Conservation (phyloP, 1,284 basidiomycete genomes). For the Pisolithus thermaeus region DNA sequence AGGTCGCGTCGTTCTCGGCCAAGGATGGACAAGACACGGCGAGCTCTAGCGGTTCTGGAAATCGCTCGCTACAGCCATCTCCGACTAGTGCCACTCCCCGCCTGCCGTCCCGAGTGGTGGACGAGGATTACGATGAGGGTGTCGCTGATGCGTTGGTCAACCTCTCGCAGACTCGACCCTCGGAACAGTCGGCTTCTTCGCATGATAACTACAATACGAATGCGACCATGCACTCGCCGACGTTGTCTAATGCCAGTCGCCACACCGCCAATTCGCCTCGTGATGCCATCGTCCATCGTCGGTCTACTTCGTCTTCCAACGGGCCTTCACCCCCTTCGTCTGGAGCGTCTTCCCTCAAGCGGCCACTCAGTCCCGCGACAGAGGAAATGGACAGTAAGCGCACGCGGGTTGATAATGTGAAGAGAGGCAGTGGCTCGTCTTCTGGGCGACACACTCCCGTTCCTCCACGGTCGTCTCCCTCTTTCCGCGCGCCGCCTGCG, state of each 20-base stretch:
- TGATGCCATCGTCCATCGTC: constrained; percentile 39
- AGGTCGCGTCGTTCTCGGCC: constrained; percentile 30
- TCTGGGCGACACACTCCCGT: constrained; percentile 48
- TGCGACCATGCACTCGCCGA: constrained; percentile 41
- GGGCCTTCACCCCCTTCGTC: constrained; percentile 47
- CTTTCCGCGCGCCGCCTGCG: constrained; percentile 63
- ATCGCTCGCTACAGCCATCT: constrained; percentile 61
- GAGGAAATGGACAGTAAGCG: constrained; percentile 62
- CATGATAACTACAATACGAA: constrained; percentile 22
- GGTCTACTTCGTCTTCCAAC: constrained; percentile 49
- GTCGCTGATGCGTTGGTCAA: constrained; percentile 68
- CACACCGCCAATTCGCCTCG: constrained; percentile 44
- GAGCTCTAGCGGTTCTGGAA: constrained; percentile 56
- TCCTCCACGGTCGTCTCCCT: constrained; percentile 64
- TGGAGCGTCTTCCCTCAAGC: constrained; percentile 44
- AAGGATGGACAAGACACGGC: constrained; percentile 52
- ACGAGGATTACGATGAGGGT: constrained; percentile 81
- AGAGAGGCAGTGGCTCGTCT: constrained; percentile 48
- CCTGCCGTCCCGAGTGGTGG: constrained; percentile 58
- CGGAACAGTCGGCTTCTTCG: constrained; percentile 6
- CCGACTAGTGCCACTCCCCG: constrained; percentile 55
- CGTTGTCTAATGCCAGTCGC: constrained; percentile 46
- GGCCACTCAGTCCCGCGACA: constrained; percentile 58
- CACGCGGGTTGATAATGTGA: constrained; percentile 51
- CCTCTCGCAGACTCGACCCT: constrained; percentile 36